Base-by-base conservation (phyloP, 2,329 filamentous ascomycete species). In the Tolypocladium tropicale region DNA sequence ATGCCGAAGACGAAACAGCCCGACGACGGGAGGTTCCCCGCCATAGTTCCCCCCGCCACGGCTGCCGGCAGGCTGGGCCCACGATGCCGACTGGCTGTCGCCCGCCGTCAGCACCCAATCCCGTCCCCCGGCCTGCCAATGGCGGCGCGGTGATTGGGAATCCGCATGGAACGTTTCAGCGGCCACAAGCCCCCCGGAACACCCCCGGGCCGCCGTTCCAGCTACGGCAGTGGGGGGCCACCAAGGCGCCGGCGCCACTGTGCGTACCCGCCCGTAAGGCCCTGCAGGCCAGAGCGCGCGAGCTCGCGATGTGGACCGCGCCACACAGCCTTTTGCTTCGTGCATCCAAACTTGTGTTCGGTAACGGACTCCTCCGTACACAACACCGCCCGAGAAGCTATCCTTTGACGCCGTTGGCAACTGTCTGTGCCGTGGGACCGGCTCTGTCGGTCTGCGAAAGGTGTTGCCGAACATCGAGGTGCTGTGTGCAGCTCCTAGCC, bases 131-230 rank as follows among this genome's bases (percentile, higher is more conserved):
- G 36, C 21, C n/a, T 43, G 43, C 57, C 58, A 60, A 60, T 60
- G 39, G 56, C 21, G 37, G 23, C 30, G 46, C 25, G 12, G 37
- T 6, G 33, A 60, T 59, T 60, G 54, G 37, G 53, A 54, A 67
- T 60, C 11, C 39, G 37, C 34, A 56, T 59, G 65, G 60, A 64
- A 67, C 65, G 66, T 68, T 68, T 55, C 66, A 68, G 61, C 53
- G 60, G n/a, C 61, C 59, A 57, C 43, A 53, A n/a, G 16, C 6
- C 32, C 25, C 46, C 46, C 28, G 4, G 43, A 48, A 25, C 37
- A n/a, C n/a, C n/a, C n/a, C n/a, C n/a, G n/a, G n/a, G n/a, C n/a
- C 36, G 7, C 33, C 33, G 14, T 34, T 10, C 33, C 33, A 11
- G 41, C 41, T 25, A 25, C 6, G 9, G 23, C 41, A 14, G 43